Base-by-base conservation (phyloP, 306 rosid species). In the Lathyrus sativus region DNA sequence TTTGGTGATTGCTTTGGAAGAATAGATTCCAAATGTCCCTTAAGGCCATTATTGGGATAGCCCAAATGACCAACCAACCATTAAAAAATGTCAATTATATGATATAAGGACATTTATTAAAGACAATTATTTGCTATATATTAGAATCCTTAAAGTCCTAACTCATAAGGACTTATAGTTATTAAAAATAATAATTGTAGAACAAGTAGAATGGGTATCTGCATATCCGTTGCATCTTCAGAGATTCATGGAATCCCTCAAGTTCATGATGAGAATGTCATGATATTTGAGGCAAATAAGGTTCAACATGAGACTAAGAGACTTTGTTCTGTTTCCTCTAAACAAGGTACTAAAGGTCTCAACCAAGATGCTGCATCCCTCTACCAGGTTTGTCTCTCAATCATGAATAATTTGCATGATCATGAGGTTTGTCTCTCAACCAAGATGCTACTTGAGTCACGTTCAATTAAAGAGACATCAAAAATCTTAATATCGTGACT, bases 311-410 rank as follows among this genome's bases (percentile, higher is more conserved):
- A 65, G 37, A 55, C 3, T 79, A 65, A 48, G 11, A 67, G 44
- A 19, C 73, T 68, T 13, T 71, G 74, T 15, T 88, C 92, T 66
- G 78, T 80, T 72, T 80, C 66, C 73, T 84, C 97, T 29, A 78
- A 55, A 46, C 78, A 64, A 67, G 97, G 95, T 18, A 67, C 66
- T 78, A 88, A 86, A 83, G 90, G 95, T 19, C 50, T 81, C 53
- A 91, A 91, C 79, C 97, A 91, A 81, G 90, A 91, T 76, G 81
- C 87, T 67, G 95, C 89, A 28, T 78, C 86, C 61, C 72, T 83
- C 64, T 62, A 76, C 78, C 81, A 83, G 87, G 97, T 91, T 79
- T 56, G 86, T 88, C 75, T 42, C 60, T 26, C 53, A 62, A 18
- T 15, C 7, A 42, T 62, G 13, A 2, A 15, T 26, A 12, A 24